Conservation (phyloP, 2,329 filamentous ascomycete genomes). For the Penicillium brevicompactum region DNA sequence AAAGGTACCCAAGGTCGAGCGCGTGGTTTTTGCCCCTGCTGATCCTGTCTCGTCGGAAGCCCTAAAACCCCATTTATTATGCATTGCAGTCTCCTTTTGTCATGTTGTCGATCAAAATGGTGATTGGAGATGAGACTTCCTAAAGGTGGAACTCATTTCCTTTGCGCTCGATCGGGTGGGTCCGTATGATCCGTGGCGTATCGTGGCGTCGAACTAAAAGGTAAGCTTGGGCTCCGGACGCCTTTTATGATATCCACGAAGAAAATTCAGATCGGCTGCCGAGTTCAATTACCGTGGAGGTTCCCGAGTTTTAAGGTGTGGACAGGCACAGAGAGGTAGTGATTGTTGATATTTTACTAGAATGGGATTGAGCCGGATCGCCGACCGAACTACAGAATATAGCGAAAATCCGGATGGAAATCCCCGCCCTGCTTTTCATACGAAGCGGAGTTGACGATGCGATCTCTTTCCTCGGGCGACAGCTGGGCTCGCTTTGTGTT, state of each 20-base stretch:
- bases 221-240: not conserved
- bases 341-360: not conserved
- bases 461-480: conserved; percentile 9
- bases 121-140: not conserved
- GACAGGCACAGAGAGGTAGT: not conserved
- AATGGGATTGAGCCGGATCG: not conserved
- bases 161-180: not conserved
- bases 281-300: not conserved
- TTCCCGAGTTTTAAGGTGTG: not conserved
- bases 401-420: conserved; percentile 16
- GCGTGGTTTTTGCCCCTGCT: not conserved
- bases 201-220: not conserved
- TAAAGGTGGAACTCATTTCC: not conserved
- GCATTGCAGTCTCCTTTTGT: not conserved
- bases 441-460: conserved; percentile 8
- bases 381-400: conserved; percentile 10
- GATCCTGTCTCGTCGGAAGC: not conserved
- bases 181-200: not conserved
- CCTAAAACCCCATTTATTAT: not conserved
- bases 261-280: not conserved
- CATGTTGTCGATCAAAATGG: not conserved
- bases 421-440: conserved; percentile 16
- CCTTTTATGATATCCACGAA: not conserved
- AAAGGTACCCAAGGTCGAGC: not conserved
- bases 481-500: conserved; percentile 13